Evolutionary conservation across 2,329 filamentous ascomycete species (phyloP).

Genomic region (Lomentospora prolificans): DNA sequence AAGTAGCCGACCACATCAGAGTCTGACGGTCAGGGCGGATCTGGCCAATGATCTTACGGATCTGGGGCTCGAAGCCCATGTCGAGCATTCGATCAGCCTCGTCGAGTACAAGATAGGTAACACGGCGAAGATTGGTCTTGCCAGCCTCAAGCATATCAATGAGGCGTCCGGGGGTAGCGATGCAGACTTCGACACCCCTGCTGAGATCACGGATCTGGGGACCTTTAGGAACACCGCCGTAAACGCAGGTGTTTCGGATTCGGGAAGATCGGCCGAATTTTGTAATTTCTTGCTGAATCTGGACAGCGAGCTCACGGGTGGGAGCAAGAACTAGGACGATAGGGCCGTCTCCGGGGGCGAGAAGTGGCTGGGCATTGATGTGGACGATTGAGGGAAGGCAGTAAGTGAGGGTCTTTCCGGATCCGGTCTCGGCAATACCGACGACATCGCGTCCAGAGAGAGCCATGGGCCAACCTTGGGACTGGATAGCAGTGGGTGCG

Average conservation of each 20-base stretch:
- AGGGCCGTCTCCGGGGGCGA: slow-evolving; percentile 88
- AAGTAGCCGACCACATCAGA: slow-evolving; percentile 99
- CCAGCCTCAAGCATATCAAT: slow-evolving; percentile 98
- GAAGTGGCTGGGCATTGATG: slow-evolving; percentile 96
- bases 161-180: slow-evolving; percentile 92
- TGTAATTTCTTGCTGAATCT: slow-evolving; percentile 97
- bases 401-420: slow-evolving; percentile 97
- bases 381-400: slow-evolving; percentile 97
- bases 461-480: slow-evolving; percentile 98
- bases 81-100: slow-evolving; percentile 99
- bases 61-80: slow-evolving; percentile 99
- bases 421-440: slow-evolving; percentile 98
- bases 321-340: slow-evolving; percentile 95
- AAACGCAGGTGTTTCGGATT: slow-evolving; percentile 97
- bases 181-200: slow-evolving; percentile 95
- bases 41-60: slow-evolving; percentile 96
- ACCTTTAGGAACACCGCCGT: slow-evolving; percentile 97
- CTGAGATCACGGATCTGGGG: slow-evolving; percentile 92
- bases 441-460: slow-evolving; percentile 96
- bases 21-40: slow-evolving; percentile 98
- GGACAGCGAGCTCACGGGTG: slow-evolving; percentile 93
- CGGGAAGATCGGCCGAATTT: slow-evolving; percentile 98
- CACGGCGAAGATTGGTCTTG: slow-evolving; percentile 95
- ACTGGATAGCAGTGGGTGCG: slow-evolving; percentile 90
- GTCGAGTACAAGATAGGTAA: slow-evolving; percentile 96